Conservation (phyloP, 2,329 filamentous ascomycete species). For the Microdochium nivale region DNA sequence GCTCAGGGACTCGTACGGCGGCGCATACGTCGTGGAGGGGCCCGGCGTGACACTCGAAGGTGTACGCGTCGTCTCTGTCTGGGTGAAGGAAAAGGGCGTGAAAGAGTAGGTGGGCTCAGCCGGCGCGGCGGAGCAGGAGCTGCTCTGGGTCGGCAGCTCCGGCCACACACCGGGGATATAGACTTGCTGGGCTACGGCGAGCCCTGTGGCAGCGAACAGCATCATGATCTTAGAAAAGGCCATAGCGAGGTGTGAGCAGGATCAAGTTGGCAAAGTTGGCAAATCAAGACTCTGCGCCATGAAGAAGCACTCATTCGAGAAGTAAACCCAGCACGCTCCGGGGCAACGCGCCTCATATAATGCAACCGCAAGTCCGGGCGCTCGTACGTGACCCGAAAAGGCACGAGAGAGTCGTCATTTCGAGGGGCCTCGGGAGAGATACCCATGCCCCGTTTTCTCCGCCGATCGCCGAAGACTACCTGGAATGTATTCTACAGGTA, state of each 20-base stretch:
- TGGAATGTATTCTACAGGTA: too few relatives aligned
- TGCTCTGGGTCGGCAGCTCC: slow-evolving; percentile 17
- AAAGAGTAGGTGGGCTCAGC: slow-evolving; percentile 19
- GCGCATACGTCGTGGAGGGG: slow-evolving; percentile 23
- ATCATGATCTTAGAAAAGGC: not conserved
- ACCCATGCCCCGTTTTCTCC: too few relatives aligned
- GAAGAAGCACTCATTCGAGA: too few relatives aligned
- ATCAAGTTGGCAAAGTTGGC: not conserved
- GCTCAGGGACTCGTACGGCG: slow-evolving; percentile 23
- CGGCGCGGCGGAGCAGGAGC: slow-evolving; percentile 9
- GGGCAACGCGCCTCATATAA: too few relatives aligned
- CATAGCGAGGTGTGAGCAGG: not conserved
- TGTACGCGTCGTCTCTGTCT: slow-evolving; percentile 27
- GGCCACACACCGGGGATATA: slow-evolving; percentile 21
- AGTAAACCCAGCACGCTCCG: too few relatives aligned
- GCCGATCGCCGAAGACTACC: too few relatives aligned
- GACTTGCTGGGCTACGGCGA: slow-evolving; percentile 20
- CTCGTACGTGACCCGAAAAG: too few relatives aligned
- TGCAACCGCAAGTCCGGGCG: too few relatives aligned
- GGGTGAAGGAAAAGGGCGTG: slow-evolving; percentile 21
- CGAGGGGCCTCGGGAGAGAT: too few relatives aligned
- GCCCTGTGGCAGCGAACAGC: not conserved
- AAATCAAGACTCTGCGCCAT: too few relatives aligned
- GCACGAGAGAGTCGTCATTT: too few relatives aligned
- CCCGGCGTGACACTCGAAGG: slow-evolving; percentile 21